Evolutionary conservation across 805 yeast species (phyloP).

Genomic region (Maudiozyma serrabonitensis): DNA sequence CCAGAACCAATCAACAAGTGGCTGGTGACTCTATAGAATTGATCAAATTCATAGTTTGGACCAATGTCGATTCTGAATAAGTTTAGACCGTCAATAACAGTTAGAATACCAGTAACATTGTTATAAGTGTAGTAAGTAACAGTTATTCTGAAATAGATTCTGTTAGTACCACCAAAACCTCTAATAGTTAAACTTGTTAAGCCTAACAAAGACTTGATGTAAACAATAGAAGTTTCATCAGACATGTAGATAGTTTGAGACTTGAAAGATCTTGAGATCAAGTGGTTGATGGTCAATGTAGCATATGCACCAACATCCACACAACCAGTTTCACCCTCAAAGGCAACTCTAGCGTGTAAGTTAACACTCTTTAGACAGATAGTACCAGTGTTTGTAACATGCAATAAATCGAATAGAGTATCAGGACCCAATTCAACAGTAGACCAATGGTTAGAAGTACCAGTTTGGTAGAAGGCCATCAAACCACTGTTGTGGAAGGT

Average conservation of each 20-base stretch:
- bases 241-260: slow-evolving; percentile 8
- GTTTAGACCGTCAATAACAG: slow-evolving; percentile 2
- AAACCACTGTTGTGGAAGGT: slow-evolving; percentile 1
- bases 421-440: slow-evolving; percentile 3
- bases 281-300: slow-evolving; percentile 2
- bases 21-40: background rate
- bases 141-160: slow-evolving; percentile 1
- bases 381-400: slow-evolving; percentile 7
- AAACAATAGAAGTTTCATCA: slow-evolving; percentile 2
- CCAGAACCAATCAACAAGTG: background rate
- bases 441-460: background rate
- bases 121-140: slow-evolving; percentile 3
- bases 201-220: background rate
- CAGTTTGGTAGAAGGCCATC: slow-evolving; percentile 2
- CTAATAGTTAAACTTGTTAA: slow-evolving; percentile 1
- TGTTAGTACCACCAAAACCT: slow-evolving; percentile 6
- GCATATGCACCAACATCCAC: slow-evolving; percentile 7
- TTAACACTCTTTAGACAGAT: slow-evolving; percentile 5
- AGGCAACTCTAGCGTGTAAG: slow-evolving; percentile 1
- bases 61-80: slow-evolving; percentile 4
- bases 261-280: background rate
- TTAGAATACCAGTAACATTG: slow-evolving; percentile 5
- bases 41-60: slow-evolving; percentile 3
- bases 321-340: slow-evolving; percentile 9
- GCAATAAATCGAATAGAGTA: slow-evolving; percentile 1